phyloP scores from a whole-genome alignment of 2,329 filamentous ascomycete species.

The Byssoonygena ceratinophila region DNA sequence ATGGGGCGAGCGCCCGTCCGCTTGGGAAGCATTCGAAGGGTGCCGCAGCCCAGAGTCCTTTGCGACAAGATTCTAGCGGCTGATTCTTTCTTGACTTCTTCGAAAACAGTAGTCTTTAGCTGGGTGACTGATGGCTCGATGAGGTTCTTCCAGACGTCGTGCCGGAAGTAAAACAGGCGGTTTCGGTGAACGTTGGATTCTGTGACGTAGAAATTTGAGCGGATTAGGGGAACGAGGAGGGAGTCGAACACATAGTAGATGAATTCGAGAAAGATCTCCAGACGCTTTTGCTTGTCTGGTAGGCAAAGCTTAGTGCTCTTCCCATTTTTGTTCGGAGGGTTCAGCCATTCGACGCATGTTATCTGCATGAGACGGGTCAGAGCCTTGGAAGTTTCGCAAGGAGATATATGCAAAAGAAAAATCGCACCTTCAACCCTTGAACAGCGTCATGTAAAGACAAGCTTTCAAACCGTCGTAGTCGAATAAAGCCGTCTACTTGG shows the following conservation, averaged over 20 bases:
- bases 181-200: conserved; percentile 75
- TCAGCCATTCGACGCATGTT: conserved; percentile 61
- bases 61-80: conserved; percentile 50
- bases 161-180: conserved; percentile 82
- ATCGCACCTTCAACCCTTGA: conserved; percentile 59
- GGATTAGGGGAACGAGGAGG: conserved; percentile 72
- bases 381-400: too few species aligned
- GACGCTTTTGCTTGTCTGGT: conserved; percentile 64
- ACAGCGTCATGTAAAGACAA: conserved; percentile 67
- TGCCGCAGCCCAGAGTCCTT: conserved; percentile 62
- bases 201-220: conserved; percentile 86
- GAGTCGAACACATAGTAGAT: conserved; percentile 92
- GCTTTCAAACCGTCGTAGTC: conserved; percentile 67
- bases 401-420: not conserved
- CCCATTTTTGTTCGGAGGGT: conserved; percentile 38
- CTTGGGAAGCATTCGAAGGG: conserved; percentile 76
- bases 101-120: conserved; percentile 64
- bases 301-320: conserved; percentile 48
- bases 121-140: conserved; percentile 59
- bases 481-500: conserved; percentile 67
- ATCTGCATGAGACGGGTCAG: conserved; percentile 42
- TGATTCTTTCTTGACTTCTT: conserved; percentile 55
- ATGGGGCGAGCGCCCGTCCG: conserved; percentile 66
- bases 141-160: conserved; percentile 76
- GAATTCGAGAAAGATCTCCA: conserved; percentile 71